A percentile compares a stretch with the other conserved stretches of the same genome.
phyloP scores from a whole-genome alignment of 179 eudicot species.

The Actinidia arguta region DNA sequence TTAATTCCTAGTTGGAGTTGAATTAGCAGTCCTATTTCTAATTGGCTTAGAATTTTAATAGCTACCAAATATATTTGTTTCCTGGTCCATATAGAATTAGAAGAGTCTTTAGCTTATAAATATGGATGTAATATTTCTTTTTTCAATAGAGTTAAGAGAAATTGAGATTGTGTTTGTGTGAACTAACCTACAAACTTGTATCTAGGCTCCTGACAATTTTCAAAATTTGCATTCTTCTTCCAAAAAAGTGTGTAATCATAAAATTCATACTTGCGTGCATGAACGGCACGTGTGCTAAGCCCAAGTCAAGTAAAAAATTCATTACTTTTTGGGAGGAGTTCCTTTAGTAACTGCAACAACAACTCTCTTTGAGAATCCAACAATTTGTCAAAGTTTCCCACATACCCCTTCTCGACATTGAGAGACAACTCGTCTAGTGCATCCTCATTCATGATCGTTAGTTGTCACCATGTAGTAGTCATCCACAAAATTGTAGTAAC shows the following conservation, averaged over 20 bases:
- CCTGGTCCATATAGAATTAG: no score
- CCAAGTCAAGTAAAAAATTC: neutral
- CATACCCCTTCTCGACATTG: neutral
- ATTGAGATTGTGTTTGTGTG: no score
- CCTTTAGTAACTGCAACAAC: neutral
- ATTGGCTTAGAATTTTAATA: no score
- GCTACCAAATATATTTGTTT: no score
- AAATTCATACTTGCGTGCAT: neutral
- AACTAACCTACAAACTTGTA: neutral
- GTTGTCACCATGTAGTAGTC: neutral
- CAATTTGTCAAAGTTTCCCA: neutral
- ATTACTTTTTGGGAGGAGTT: neutral
- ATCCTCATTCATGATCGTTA: neutral
- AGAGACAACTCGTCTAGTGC: neutral
- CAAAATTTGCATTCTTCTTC: neutral
- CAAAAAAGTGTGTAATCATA: neutral
- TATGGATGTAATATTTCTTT: no score
- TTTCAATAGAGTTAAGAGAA: no score
- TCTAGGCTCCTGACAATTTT: neutral
- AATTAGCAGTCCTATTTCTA: no score
- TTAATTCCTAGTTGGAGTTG: no score
- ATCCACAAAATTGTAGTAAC: neutral
- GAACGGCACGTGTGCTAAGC: neutral
- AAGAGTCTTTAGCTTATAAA: no score
- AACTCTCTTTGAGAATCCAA: neutral